A percentile compares a stretch with the other conserved stretches of the same genome.
These are phyloP conservation scores for Artomyces pyxidatus DNA, from an alignment of 768 basidiomycete genomes.

Conservation along the genomic window DNA sequence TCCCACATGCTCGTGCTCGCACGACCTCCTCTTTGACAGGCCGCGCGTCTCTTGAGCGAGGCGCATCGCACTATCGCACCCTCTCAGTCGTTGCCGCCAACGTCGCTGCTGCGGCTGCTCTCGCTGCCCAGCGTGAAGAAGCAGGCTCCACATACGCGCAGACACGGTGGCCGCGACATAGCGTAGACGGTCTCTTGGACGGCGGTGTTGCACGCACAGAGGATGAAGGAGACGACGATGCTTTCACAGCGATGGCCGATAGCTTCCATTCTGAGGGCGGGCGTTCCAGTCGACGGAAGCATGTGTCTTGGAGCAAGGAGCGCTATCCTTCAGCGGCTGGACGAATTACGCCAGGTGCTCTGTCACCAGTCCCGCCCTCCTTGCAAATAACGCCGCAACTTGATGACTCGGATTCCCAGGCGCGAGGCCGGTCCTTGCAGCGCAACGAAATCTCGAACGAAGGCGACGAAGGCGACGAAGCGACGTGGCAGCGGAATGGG, in stretches of 20 bases:
- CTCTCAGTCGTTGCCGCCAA: slow-evolving; percentile 63
- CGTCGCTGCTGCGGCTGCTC: slow-evolving; percentile 62
- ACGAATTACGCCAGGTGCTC: slow-evolving; percentile 19
- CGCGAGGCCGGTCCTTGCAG: slow-evolving; percentile 38
- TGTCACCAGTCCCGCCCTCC: slow-evolving; percentile 25
- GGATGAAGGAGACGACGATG: slow-evolving; percentile 40
- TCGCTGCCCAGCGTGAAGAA: slow-evolving; percentile 57
- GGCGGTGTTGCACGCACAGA: slow-evolving; percentile 21
- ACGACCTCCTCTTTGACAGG: slow-evolving; percentile 34
- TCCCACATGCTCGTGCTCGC: slow-evolving; percentile 33
- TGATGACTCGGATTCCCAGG: slow-evolving; percentile 3
- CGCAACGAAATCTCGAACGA: slow-evolving; percentile 27
- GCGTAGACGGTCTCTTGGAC: slow-evolving; percentile 20
- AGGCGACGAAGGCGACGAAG: slow-evolving; percentile 1
- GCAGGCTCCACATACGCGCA: slow-evolving; percentile 7
- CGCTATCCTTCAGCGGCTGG: slow-evolving; percentile 26
- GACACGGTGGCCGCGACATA: slow-evolving; percentile 26
- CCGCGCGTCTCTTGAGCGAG: slow-evolving; percentile 43
- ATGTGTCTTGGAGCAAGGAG: slow-evolving; percentile 65
- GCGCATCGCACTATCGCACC: slow-evolving; percentile 56
- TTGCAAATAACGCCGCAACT: slow-evolving; percentile 16
- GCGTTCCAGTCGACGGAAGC: slow-evolving; percentile 36
- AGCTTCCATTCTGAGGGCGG: slow-evolving; percentile 74
- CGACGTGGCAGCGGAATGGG: slow-evolving; percentile 1
- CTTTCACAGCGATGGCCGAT: slow-evolving; percentile 52